These are phyloP conservation scores for Periconia sp. DNA, from an alignment of 2,329 filamentous ascomycete species.

Conservation along the genomic window DNA sequence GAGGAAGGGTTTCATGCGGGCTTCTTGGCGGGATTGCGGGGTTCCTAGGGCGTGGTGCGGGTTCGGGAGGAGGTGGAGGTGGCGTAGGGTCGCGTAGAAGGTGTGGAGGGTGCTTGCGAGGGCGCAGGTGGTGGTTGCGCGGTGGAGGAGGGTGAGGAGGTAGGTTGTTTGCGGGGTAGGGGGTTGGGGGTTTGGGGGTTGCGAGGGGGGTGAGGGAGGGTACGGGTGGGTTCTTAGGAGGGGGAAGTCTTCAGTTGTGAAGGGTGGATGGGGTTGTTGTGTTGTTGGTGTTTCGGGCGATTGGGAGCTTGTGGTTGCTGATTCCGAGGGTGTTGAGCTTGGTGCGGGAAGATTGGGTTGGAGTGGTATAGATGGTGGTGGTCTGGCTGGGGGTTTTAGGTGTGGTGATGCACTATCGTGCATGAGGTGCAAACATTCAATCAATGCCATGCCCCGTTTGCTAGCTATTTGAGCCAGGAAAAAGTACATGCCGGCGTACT, in stretches of 20 bases:
- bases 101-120: slow-evolving; percentile 42
- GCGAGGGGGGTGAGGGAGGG: not conserved
- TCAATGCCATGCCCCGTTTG: slow-evolving; percentile 23
- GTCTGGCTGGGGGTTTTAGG: not conserved
- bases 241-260: no score
- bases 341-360: no score
- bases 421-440: slow-evolving; percentile 15
- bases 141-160: slow-evolving; percentile 7
- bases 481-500: slow-evolving; percentile 88
- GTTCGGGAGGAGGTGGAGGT: slow-evolving; percentile 56
- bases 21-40: slow-evolving; percentile 71
- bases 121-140: slow-evolving; percentile 24
- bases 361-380: no score
- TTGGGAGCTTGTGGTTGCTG: no score
- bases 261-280: no score
- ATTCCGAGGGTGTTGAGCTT: no score
- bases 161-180: not conserved
- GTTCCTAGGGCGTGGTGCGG: slow-evolving; percentile 66
- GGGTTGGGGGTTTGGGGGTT: not conserved
- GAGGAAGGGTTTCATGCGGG: slow-evolving; percentile 85
- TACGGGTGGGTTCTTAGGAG: not conserved
- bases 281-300: no score
- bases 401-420: slow-evolving; percentile 1
- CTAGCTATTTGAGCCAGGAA: slow-evolving; percentile 34
- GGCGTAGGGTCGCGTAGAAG: slow-evolving; percentile 67